These are phyloP conservation scores for Arthrocladium fulminans DNA, from an alignment of 2,329 filamentous ascomycete genomes.

Conservation along the genomic window DNA sequence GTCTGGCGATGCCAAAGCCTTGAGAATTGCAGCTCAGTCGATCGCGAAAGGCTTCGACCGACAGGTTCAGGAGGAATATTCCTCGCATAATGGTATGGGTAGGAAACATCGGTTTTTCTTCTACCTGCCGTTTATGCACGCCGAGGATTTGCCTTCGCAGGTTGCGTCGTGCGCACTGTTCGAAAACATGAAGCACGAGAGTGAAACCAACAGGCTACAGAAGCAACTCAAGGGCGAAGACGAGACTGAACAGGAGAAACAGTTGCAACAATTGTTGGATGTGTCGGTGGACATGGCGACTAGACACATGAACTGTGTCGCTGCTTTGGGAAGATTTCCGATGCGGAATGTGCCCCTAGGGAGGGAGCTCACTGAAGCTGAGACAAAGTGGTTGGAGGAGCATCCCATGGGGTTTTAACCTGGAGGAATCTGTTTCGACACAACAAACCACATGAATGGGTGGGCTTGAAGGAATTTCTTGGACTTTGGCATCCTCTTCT, in stretches of 20 bases:
- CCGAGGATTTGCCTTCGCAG: conserved; percentile 28
- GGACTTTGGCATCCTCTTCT: not conserved
- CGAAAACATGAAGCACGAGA: conserved; percentile 19
- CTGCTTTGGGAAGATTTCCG: conserved; percentile 23
- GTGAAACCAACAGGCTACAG: conserved; percentile 13
- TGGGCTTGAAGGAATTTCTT: not conserved
- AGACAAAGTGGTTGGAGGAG: conserved; percentile 14
- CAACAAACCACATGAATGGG: not conserved
- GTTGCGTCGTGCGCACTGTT: conserved; percentile 22
- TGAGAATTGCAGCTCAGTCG: conserved; percentile 22
- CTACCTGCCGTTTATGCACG: conserved; percentile 32
- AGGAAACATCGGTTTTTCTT: conserved; percentile 23
- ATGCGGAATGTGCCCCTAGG: conserved; percentile 24
- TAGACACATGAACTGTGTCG: conserved; percentile 19
- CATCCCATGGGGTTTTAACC: conserved; percentile 14
- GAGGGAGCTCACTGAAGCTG: conserved; percentile 14
- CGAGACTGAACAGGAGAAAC: conserved; percentile 4
- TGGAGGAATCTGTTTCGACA: no score
- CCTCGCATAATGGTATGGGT: not conserved
- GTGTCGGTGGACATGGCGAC: conserved; percentile 14
- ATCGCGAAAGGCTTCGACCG: conserved; percentile 27
- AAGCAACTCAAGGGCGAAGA: conserved; percentile 16
- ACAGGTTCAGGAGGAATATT: conserved; percentile 14
- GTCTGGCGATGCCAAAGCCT: conserved; percentile 26
- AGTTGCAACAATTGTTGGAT: conserved; percentile 9